Conservation (phyloP, 768 basidiomycete species). For the Trametes cingulata region DNA sequence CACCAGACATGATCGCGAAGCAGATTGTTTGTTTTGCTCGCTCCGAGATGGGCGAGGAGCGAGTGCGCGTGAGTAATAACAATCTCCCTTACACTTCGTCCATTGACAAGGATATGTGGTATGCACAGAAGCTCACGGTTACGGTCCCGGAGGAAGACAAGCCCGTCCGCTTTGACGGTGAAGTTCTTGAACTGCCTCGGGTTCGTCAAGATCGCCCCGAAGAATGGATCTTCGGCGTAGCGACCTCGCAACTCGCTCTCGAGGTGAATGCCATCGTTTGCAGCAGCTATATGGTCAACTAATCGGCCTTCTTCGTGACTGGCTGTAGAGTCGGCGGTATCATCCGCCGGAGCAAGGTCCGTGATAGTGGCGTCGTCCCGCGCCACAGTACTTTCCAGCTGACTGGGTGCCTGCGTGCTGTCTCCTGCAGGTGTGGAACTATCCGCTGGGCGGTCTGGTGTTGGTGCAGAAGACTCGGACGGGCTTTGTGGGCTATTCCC, state of each 20-base stretch:
- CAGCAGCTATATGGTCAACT: neutral
- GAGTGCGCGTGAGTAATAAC: constrained; percentile 41
- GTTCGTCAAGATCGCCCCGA: constrained; percentile 27
- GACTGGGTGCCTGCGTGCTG: neutral
- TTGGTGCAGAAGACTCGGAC: no score
- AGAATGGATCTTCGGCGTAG: constrained; percentile 35
- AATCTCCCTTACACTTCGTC: constrained; percentile 29
- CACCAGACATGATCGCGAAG: constrained; percentile 41
- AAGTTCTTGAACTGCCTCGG: constrained; percentile 34
- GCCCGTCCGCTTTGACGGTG: constrained; percentile 19
- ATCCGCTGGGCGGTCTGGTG: no score
- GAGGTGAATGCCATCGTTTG: constrained; percentile 5
- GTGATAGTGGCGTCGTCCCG: no score
- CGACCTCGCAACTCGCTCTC: constrained; percentile 17
- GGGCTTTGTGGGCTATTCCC: no score
- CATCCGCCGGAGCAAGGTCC: no score
- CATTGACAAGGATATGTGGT: constrained; percentile 28
- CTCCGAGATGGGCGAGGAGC: constrained; percentile 39
- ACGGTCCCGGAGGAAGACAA: constrained; percentile 19
- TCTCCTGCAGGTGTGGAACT: no score
- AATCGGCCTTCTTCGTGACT: no score
- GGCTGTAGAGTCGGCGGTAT: neutral
- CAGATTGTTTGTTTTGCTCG: constrained; percentile 35
- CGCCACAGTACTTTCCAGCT: neutral
- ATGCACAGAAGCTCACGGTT: neutral